Base-by-base conservation (phyloP, 2,329 filamentous ascomycete genomes). In the Thyridium curvatum region DNA sequence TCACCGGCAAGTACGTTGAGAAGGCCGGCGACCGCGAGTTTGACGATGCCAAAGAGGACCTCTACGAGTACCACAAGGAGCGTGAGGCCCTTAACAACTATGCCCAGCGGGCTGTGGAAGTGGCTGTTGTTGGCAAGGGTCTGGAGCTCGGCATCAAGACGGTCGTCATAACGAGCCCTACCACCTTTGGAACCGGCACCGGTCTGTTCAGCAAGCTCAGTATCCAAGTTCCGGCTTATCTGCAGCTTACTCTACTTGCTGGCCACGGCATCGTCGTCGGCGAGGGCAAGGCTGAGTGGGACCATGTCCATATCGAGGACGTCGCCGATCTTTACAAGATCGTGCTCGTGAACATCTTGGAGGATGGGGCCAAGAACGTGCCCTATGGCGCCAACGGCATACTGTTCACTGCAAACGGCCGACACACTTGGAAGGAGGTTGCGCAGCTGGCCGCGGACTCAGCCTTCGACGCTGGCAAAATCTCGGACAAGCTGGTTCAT, bases 121-220 rank as follows among this genome's bases (percentile, higher is more conserved):
- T 26, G 21, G 21, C 21, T 26, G 21, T 26, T 6, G 21, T 26
- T 26, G 21, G 10, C 6, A 26, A 26, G 10, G 21, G 21, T 6
- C 10, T 26, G 21, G 21, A 26, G 21, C 21, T 26, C 21, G 21
- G 21, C 10, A 10, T 26, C 21, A 26, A 26, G 21, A 26, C 21
- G 6, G 6, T 26, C 10, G 21, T 71, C 34, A 54, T 75, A 33
- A 69, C 68, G 59, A 55, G 60, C 1, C 68, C 67, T 0, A 60
- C 61, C 4, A 68, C 76, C 34, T 76, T 65, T 46, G 71, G 71
- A 14, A 40, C 46, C 1, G 67, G 68, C 7, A 57, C 52, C 1
- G 69, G 68, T 1, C 47, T 58, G 0, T 71, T 68, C 48, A 65
- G 70, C 30, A 52, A 43, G 9, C 43, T 46, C 2, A 61, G 61